Evolutionary conservation across 345 rosid species (phyloP), one percentile per base, ranked within the genome.

Genomic region (Psidium guajava): DNA sequence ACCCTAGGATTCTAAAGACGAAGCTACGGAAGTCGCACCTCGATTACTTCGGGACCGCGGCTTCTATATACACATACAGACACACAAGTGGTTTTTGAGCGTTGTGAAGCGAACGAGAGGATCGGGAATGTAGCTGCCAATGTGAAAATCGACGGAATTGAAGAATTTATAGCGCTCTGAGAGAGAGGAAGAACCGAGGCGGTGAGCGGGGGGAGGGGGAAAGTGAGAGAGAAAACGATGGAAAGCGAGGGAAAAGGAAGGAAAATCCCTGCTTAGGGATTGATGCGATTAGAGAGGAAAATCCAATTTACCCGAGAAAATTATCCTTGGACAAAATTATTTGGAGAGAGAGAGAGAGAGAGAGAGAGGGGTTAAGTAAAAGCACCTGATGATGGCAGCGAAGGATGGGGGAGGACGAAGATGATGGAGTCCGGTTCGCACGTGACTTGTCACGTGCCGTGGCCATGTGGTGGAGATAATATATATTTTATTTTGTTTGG

Each of bases 261-360:
- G 77, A 69, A 69, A 69, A 69, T 69, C 2, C 47, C 80, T 11
- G 10, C 51, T 47, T 69, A 49, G 85, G 88, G 89, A 90, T 86
- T 86, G 91, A 82, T 83, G 90, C 88, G 85, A 86, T 77, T 84
- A 69, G 84, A 82, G 87, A 85, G 86, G 77, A 83, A 52, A 69
- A 9, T 69, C 5, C 47, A 69, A 36, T 69, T 69, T 36, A 16
- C 13, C 80, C 47, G 47, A 69, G 80, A 69, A 69, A 69, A 69
- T 69, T 64, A 12, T 69, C 6, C 3, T 11, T 44, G 25, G 12
- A 36, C 47, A 27, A 36, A 69, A 69, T 69, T 44, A 42, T 69
- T 69, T 69, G 59, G 1, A 27, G 32, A 13, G 73, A 18, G 47
- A 32, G 75, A 18, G 47, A 28, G 2, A 32, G 22, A 18, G 18